These are phyloP conservation scores for Scenedesmus sp. DNA, from an alignment of 163 green algal species.

Conservation along the genomic window DNA sequence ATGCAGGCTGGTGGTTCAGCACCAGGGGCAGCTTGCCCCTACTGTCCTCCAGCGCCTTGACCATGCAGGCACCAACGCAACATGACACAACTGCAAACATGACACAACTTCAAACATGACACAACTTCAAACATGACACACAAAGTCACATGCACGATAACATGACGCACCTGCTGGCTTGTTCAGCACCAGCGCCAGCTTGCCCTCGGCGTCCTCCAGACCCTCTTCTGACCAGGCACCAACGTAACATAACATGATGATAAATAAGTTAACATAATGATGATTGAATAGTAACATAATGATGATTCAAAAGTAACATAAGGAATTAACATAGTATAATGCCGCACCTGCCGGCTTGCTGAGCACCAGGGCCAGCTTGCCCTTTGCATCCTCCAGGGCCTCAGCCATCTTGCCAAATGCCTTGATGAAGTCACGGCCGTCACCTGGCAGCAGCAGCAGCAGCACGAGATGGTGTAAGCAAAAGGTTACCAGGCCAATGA, in stretches of 20 bases:
- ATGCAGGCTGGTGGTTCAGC: no score
- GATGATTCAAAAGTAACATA: no score
- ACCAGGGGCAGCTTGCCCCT: no score
- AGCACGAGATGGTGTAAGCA: neutral
- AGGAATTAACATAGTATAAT: no score
- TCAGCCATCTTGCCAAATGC: conserved; percentile 23
- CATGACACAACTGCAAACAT: neutral
- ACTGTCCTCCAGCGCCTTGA: no score
- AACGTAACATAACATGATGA: no score
- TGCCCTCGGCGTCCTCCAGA: conserved; percentile 1
- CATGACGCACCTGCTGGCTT: conserved; percentile 2
- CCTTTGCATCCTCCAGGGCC: neutral
- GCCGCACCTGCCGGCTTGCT: conserved; percentile 22
- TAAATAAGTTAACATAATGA: no score
- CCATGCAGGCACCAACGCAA: no score
- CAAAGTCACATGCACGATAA: neutral
- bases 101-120: neutral
- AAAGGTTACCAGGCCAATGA: neutral
- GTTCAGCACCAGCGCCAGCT: conserved; percentile 16
- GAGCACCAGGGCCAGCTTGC: conserved; percentile 20
- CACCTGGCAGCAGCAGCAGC: neutral
- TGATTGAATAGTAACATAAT: no score
- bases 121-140: neutral
- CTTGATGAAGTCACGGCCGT: neutral
- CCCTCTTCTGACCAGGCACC: neutral